Percentiles rank a stretch among this genome's conserved stretches.
Evolutionary conservation across 345 rosid genomes (phyloP).

Genomic region (Arabidopsis thaliana): TAIR10.1 NC_003074.8:18041001-18041500

Average conservation of each 20-base stretch:
- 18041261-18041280: slow-evolving; percentile 61
- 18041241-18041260: slow-evolving; percentile 59
- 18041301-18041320: background rate
- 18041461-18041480: slow-evolving; percentile 10
- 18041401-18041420: slow-evolving; percentile 81
- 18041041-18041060: slow-evolving; percentile 57
- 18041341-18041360: background rate
- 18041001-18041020: slow-evolving; percentile 2
- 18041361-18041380: slow-evolving; percentile 60
- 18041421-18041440: background rate
- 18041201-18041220: slow-evolving; percentile 84
- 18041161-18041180: slow-evolving; percentile 38
- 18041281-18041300: slow-evolving; percentile 62
- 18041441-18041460: background rate
- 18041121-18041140: slow-evolving; percentile 17
- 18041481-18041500: background rate
- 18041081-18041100: slow-evolving; percentile 23
- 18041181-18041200: slow-evolving; percentile 63
- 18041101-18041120: slow-evolving; percentile 17
- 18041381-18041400: slow-evolving; percentile 84
- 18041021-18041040: slow-evolving; percentile 74
- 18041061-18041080: slow-evolving; percentile 21
- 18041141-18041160: slow-evolving; percentile 3
- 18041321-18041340: background rate
- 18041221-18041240: slow-evolving; percentile 73